Conservation (phyloP, 1,284 basidiomycete species). For the Entoloma clypeatum region DNA sequence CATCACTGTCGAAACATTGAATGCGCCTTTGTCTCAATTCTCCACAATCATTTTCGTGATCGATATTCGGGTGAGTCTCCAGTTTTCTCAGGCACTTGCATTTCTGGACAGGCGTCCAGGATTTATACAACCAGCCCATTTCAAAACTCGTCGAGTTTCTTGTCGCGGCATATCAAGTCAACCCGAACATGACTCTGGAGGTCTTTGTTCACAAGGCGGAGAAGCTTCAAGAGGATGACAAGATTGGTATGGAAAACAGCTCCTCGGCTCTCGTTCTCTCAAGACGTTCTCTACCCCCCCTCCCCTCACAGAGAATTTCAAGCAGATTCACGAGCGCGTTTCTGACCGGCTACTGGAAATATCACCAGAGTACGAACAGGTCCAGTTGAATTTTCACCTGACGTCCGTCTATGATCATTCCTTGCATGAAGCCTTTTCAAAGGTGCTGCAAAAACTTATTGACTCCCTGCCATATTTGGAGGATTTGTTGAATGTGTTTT, state of each 20-base stretch:
- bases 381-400: constrained; percentile 77
- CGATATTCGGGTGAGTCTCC: constrained; percentile 78
- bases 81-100: background rate
- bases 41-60: constrained; percentile 91
- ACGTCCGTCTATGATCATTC: constrained; percentile 91
- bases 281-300: constrained; percentile 1
- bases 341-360: constrained; percentile 77
- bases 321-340: constrained; percentile 84
- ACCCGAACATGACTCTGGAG: constrained; percentile 80
- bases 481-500: constrained; percentile 78
- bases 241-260: constrained; percentile 64
- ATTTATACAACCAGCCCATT: constrained; percentile 73
- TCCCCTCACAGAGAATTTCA: constrained; percentile 68
- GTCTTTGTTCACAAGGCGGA: constrained; percentile 98
- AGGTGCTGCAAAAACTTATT: constrained; percentile 71
- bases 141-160: constrained; percentile 77
- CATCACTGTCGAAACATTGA: constrained; percentile 72
- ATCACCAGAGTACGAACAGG: constrained; percentile 62
- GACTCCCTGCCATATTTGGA: constrained; percentile 72
- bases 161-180: constrained; percentile 68
- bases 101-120: constrained; percentile 34
- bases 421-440: constrained; percentile 84
- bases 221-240: constrained; percentile 88
- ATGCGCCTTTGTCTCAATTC: constrained; percentile 69
- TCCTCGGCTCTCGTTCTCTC: constrained; percentile 1